A percentile compares a stretch with the other conserved stretches of the same genome.
phyloP scores from a whole-genome alignment of 2,329 filamentous ascomycete species.

The Rasamsonia emersonii region DNA sequence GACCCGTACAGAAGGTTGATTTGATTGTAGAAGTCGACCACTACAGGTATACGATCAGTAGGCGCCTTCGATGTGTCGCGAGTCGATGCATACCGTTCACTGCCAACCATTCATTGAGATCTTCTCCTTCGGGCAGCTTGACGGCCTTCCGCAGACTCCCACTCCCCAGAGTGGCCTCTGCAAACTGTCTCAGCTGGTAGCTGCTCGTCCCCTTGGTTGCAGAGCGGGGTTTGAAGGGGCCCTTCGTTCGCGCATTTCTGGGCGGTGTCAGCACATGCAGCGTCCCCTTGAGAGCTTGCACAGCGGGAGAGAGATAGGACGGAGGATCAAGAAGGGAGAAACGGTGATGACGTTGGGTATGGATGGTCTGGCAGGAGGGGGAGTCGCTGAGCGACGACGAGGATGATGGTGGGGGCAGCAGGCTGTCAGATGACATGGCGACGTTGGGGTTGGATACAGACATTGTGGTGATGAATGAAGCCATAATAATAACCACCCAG shows the following conservation, averaged over 20 bases:
- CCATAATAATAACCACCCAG: too few relatives aligned
- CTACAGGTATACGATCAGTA: conserved; percentile 38
- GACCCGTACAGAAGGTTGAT: conserved; percentile 98
- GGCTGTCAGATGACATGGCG: conserved; percentile 4
- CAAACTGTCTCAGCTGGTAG: conserved; percentile 95
- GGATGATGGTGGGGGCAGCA: conserved; percentile 11
- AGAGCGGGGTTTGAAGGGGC: conserved; percentile 83
- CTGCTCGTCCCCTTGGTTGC: conserved; percentile 77
- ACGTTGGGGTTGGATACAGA: conserved; percentile 42
- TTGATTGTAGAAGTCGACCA: conserved; percentile 99
- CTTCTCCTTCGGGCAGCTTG: conserved; percentile 92
- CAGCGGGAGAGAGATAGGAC: conserved; percentile 27
- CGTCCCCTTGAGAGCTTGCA: conserved; percentile 29
- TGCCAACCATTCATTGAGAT: conserved; percentile 95
- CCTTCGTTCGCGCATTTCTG: conserved; percentile 79
- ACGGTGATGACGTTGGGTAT: conserved; percentile 18
- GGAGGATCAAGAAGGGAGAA: conserved; percentile 21
- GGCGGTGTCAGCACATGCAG: conserved; percentile 32
- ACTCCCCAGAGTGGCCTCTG: conserved; percentile 89
- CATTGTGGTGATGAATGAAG: conserved; percentile 75
- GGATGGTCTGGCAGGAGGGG: conserved; percentile 22
- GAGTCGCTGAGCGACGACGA: conserved; percentile 17
- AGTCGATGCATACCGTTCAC: conserved; percentile 73
- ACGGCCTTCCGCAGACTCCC: conserved; percentile 94
- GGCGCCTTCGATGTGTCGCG: neutral